A percentile compares a stretch with the other conserved stretches of the same genome.
Conservation (phyloP, 768 basidiomycete genomes). For the Boletellus ananas region DNA sequence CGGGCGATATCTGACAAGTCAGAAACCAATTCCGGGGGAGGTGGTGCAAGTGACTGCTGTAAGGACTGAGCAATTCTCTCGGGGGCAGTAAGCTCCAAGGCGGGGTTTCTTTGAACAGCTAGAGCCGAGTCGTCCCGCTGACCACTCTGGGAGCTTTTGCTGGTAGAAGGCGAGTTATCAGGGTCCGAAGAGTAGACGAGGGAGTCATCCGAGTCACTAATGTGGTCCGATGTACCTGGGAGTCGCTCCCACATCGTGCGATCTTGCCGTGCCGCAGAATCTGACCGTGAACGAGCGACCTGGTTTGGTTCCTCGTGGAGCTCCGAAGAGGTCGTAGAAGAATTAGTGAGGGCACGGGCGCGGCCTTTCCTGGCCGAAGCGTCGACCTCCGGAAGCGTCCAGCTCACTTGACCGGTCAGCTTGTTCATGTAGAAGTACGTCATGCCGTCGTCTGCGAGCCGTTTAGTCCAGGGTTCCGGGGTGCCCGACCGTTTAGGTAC, state of each 20-base stretch:
- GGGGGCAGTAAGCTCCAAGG: constrained; percentile 54
- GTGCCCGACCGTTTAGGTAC: constrained; percentile 54
- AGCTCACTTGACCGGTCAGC: constrained; percentile 60
- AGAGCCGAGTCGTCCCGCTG: constrained; percentile 16
- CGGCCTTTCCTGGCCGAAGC: constrained; percentile 27
- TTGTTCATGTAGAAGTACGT: constrained; percentile 79
- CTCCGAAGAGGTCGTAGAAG: constrained; percentile 33
- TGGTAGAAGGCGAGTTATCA: constrained; percentile 29
- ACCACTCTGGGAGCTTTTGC: constrained; percentile 31
- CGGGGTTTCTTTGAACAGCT: constrained; percentile 16
- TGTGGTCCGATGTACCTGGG: constrained; percentile 37
- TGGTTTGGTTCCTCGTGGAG: constrained; percentile 22
- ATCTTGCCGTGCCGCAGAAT: constrained; percentile 32
- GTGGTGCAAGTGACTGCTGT: constrained; percentile 55
- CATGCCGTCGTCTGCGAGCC: constrained; percentile 77
- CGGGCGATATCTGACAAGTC: constrained; percentile 59
- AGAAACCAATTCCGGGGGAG: constrained; percentile 54
- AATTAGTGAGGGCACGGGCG: constrained; percentile 31
- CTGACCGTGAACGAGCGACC: constrained; percentile 29
- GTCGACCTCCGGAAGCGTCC: constrained; percentile 58
- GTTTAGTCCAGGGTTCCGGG: constrained; percentile 81
- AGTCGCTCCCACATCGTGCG: constrained; percentile 26
- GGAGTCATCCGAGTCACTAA: constrained; percentile 79
- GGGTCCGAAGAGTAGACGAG: constrained; percentile 41
- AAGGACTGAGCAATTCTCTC: constrained; percentile 65